Evolutionary conservation across 2,329 filamentous ascomycete genomes (phyloP).

Genomic region (Sarocladiaceae sp.): DNA sequence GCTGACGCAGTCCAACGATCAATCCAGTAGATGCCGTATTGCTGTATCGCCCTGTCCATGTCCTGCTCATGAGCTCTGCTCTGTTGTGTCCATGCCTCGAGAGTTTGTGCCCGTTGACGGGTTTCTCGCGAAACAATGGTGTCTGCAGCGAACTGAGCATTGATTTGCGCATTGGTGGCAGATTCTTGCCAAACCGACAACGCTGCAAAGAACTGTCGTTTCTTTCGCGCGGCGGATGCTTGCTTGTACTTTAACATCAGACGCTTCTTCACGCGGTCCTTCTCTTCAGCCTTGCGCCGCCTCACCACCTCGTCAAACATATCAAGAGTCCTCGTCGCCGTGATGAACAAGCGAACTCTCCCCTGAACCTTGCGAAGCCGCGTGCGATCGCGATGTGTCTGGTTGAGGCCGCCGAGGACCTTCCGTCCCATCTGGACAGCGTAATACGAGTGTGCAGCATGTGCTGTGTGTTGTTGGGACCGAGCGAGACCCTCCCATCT

Average conservation of each 20-base stretch:
- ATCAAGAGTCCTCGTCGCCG: constrained; percentile 21
- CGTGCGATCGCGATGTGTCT: not conserved
- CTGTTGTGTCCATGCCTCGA: constrained; percentile 18
- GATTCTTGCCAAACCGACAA: constrained; percentile 24
- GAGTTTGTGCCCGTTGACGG: constrained; percentile 10
- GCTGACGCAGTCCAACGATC: constrained; percentile 18
- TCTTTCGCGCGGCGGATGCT: constrained; percentile 25
- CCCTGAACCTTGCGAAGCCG: not conserved
- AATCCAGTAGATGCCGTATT: constrained; percentile 17
- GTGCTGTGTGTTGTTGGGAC: constrained; percentile 13
- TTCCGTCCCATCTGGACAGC: not conserved
- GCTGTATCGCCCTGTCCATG: constrained; percentile 15
- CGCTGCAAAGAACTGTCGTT: constrained; percentile 24
- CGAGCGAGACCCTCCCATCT: constrained; percentile 19
- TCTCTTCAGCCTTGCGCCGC: constrained; percentile 20
- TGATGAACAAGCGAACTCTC: constrained; percentile 25
- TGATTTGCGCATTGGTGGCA: constrained; percentile 11
- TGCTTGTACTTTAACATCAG: constrained; percentile 29
- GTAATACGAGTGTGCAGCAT: constrained; percentile 13
- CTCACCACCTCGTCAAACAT: constrained; percentile 20
- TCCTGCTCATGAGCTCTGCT: constrained; percentile 14
- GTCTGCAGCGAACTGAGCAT: constrained; percentile 14
- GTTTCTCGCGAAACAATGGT: constrained; percentile 12
- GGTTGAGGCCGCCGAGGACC: not conserved
- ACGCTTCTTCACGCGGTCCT: constrained; percentile 23